Conservation (phyloP, 192 early-diverging fungal genomes). For the Rhizoclosmatium sp. region DNA sequence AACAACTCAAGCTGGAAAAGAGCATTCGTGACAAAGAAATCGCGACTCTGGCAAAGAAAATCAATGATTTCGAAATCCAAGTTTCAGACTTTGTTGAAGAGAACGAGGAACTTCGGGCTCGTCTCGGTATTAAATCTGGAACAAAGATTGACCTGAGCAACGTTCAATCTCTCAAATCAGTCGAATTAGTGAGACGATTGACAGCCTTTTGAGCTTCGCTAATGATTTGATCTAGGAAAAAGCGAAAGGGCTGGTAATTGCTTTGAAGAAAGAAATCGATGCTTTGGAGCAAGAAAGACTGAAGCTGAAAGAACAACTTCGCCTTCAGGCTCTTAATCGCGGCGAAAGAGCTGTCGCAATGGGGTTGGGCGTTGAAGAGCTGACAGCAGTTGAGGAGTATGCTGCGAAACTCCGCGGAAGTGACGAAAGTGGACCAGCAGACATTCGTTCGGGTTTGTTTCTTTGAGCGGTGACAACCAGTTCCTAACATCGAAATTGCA, state of each 20-base stretch:
- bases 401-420: conserved; percentile 47
- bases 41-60: conserved; percentile 38
- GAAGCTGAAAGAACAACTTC: conserved; percentile 49
- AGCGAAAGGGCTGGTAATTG: conserved; percentile 41
- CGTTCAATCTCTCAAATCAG: conserved; percentile 40
- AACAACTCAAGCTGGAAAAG: conserved; percentile 50
- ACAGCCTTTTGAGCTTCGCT: neutral
- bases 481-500: neutral
- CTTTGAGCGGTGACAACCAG: neutral
- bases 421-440: conserved; percentile 29
- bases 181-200: conserved; percentile 46
- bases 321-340: conserved; percentile 52
- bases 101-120: conserved; percentile 48
- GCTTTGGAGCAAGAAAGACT: conserved; percentile 61
- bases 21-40: conserved; percentile 54
- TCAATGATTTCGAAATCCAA: conserved; percentile 56
- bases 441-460: conserved; percentile 21
- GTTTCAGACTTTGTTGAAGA: conserved; percentile 57
- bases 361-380: conserved; percentile 55
- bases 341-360: conserved; percentile 54
- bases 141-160: conserved; percentile 59
- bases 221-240: conserved; percentile 41
- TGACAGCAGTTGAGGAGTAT: conserved; percentile 60
- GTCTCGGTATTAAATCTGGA: conserved; percentile 37
- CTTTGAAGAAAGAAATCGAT: conserved; percentile 60